Conservation (phyloP, 202 grass and related monocot species). For the Carex arenaria region DNA sequence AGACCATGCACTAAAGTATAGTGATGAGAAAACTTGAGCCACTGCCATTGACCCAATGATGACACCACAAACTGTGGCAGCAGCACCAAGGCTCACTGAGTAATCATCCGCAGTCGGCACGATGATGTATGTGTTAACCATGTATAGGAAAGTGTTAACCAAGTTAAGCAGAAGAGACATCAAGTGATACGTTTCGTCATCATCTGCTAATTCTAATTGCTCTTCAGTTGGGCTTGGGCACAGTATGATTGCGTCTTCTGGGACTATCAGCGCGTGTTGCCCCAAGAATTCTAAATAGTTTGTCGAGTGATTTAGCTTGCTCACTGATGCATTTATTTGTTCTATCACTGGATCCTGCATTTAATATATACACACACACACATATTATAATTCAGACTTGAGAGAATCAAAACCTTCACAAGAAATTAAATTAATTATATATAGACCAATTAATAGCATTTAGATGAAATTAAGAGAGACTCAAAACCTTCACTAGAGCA, state of each 20-base stretch:
- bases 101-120: slow-evolving; percentile 88
- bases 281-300: slow-evolving; percentile 84
- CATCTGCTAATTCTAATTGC: slow-evolving; percentile 17
- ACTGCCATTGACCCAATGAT: no score
- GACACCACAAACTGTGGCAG: no score
- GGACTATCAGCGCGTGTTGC: slow-evolving; percentile 64
- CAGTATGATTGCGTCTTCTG: slow-evolving; percentile 32
- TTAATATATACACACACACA: neutral
- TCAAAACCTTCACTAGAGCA: slow-evolving; percentile 36
- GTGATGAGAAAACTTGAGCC: no score
- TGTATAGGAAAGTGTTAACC: slow-evolving; percentile 78
- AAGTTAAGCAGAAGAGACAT: slow-evolving; percentile 72
- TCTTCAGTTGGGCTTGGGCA: slow-evolving; percentile 35
- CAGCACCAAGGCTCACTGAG: no score
- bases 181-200: slow-evolving; percentile 65
- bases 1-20: slow-evolving; percentile 91
- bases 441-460: neutral
- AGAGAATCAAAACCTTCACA: no score
- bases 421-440: neutral
- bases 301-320: slow-evolving; percentile 75
- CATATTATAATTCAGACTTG: neutral
- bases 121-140: slow-evolving; percentile 94
- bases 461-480: neutral
- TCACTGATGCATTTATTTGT: slow-evolving; percentile 80
- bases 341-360: slow-evolving; percentile 80